Evolutionary conservation across 257 asterid species (phyloP).

Genomic region (Solanum bukasovii): DNA sequence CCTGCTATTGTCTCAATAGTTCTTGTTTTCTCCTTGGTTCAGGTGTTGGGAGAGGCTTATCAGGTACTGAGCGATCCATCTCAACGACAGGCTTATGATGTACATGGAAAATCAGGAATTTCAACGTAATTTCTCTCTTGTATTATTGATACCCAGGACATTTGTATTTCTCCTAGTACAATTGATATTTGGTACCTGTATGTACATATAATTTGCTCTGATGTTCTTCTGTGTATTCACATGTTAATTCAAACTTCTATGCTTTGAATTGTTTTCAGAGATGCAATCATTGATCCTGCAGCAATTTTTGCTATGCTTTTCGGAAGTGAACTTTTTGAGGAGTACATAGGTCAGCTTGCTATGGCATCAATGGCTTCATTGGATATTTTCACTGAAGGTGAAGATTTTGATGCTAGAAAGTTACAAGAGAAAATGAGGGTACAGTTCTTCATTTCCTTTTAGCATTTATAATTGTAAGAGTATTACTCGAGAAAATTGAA

Average conservation of each 20-base stretch:
- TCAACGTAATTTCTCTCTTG: constrained; percentile 46
- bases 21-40: constrained; percentile 3
- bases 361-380: constrained; percentile 99
- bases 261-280: constrained; percentile 40
- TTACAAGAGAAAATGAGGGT: constrained; percentile 97
- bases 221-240: neutral
- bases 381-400: constrained; percentile 78
- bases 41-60: constrained; percentile 99
- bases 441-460: constrained; percentile 1
- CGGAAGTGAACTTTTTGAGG: constrained; percentile 99
- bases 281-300: constrained; percentile 94
- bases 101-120: constrained; percentile 89
- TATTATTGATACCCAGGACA: neutral
- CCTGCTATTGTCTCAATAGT: constrained; percentile 7
- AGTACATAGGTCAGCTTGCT: constrained; percentile 98
- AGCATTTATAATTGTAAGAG: neutral
- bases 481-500: neutral
- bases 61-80: constrained; percentile 92
- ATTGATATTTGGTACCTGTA: neutral
- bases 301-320: constrained; percentile 99
- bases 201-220: neutral
- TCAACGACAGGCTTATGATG: constrained; percentile 91
- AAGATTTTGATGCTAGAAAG: constrained; percentile 75
- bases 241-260: neutral
- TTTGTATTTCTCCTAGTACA: neutral